Evolutionary conservation across 768 basidiomycete species (phyloP).

Genomic region (Mycena latifolia): DNA sequence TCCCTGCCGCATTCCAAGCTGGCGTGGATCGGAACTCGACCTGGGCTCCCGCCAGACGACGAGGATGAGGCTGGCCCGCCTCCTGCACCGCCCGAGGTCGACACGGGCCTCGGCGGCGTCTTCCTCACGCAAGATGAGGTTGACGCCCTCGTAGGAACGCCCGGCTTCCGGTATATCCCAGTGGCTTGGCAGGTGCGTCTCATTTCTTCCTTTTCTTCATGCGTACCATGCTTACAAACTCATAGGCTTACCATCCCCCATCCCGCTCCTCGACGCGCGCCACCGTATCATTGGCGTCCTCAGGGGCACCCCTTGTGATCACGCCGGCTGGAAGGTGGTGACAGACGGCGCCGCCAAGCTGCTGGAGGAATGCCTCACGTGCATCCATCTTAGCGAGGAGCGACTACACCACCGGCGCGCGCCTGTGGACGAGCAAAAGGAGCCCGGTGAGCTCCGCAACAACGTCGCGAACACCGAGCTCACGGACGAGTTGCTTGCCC

Average conservation of each 20-base stretch:
- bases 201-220: background rate
- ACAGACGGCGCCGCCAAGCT: background rate
- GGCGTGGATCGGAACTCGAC: constrained; percentile 20
- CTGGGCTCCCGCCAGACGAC: too few species aligned
- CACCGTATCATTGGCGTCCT: constrained; percentile 5
- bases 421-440: background rate
- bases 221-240: background rate
- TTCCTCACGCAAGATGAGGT: background rate
- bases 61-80: too few species aligned
- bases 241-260: constrained; percentile 20
- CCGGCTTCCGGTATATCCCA: constrained; percentile 10
- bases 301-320: constrained; percentile 9
- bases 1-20: constrained; percentile 23
- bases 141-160: background rate
- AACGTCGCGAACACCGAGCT: background rate
- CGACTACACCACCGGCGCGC: background rate
- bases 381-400: background rate
- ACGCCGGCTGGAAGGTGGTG: background rate
- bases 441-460: background rate
- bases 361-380: background rate
- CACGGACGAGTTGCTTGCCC: background rate
- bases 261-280: constrained; percentile 18
- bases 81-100: background rate
- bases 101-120: background rate
- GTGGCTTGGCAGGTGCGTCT: constrained; percentile 20